These are phyloP conservation scores for Cantharellus anzutake DNA, from an alignment of 768 basidiomycete genomes.

Conservation along the genomic window DNA sequence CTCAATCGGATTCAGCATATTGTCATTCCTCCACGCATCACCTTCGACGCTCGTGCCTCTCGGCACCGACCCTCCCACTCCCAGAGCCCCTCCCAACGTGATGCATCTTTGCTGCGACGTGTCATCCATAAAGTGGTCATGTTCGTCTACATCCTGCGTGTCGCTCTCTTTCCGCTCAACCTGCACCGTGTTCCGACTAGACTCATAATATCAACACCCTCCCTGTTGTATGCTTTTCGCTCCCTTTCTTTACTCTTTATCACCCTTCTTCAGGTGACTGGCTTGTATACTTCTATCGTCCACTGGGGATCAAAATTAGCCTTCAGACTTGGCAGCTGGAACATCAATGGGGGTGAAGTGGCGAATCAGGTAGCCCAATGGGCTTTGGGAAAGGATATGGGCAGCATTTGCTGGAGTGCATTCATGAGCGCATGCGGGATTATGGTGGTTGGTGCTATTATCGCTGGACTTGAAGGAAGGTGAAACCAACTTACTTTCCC, in stretches of 20 bases:
- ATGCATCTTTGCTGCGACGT: constrained; percentile 9
- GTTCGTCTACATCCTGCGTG: constrained; percentile 15
- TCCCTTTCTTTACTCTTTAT: constrained; percentile 38
- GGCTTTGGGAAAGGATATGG: constrained; percentile 33
- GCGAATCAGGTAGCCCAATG: constrained; percentile 21
- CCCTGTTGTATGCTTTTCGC: constrained; percentile 39
- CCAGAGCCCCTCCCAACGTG: background rate
- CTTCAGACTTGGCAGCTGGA: background rate
- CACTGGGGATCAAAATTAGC: background rate
- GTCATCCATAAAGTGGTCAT: background rate
- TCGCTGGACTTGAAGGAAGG: constrained; percentile 44
- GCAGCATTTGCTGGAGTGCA: constrained; percentile 52
- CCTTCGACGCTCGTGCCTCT: background rate
- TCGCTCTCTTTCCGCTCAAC: constrained; percentile 41
- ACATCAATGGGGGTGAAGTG: background rate
- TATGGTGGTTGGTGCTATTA: constrained; percentile 44
- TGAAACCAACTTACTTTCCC: background rate
- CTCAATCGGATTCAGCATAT: constrained; percentile 64
- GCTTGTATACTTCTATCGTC: constrained; percentile 6
- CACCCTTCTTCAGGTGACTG: constrained; percentile 38
- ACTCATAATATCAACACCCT: constrained; percentile 38
- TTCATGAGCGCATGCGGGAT: constrained; percentile 49
- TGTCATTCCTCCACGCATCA: constrained; percentile 35
- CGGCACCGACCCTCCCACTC: constrained; percentile 20
- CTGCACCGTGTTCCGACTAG: constrained; percentile 40